These are phyloP conservation scores for Saccharomyces hybrid DNA, from an alignment of 1,139 yeast species.

Conservation along the genomic window DNA sequence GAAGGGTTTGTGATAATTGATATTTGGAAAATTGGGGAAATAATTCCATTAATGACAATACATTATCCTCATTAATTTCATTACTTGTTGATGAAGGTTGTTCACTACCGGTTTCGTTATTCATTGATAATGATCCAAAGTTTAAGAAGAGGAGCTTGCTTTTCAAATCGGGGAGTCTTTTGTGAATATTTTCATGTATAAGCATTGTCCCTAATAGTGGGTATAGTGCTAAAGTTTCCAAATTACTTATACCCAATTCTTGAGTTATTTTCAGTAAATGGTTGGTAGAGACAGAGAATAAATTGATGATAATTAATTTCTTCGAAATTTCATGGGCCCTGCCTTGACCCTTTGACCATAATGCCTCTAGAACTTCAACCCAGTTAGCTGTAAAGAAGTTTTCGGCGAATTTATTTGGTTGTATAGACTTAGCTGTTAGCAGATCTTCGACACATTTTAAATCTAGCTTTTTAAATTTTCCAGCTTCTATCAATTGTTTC, in stretches of 20 bases:
- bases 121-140: conserved; percentile 2
- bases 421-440: conserved; percentile 27
- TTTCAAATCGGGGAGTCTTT: conserved; percentile 35
- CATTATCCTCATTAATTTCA: conserved; percentile 31
- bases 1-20: conserved; percentile 43
- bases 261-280: conserved; percentile 39
- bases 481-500: conserved; percentile 38
- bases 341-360: conserved; percentile 52
- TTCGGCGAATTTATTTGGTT: conserved; percentile 40
- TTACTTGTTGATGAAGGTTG: background rate
- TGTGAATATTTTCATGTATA: conserved; percentile 44
- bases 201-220: conserved; percentile 52
- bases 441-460: conserved; percentile 39
- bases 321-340: conserved; percentile 41
- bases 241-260: conserved; percentile 40
- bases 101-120: background rate
- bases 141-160: conserved; percentile 26
- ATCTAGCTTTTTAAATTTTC: conserved; percentile 41
- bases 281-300: conserved; percentile 43
- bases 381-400: conserved; percentile 46
- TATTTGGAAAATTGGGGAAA: conserved; percentile 48
- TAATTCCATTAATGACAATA: conserved; percentile 43
- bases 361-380: conserved; percentile 50
- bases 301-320: conserved; percentile 45
- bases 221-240: conserved; percentile 37